phyloP scores from a whole-genome alignment of 75 land plant genomes.

The Larix kaempferi region DNA sequence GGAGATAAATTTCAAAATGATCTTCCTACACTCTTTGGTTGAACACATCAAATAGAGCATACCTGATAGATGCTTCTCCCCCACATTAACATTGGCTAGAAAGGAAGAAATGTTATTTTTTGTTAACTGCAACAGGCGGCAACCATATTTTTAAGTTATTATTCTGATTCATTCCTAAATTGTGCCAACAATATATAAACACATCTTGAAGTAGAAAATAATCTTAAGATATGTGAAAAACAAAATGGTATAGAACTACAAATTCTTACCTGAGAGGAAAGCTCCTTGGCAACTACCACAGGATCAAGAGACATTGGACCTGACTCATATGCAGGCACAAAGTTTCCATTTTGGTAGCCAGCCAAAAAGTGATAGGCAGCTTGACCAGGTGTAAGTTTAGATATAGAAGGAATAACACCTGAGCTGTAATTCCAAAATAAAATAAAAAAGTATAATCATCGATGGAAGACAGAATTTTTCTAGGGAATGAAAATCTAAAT shows the following conservation, averaged over 20 bases:
- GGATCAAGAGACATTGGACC: constrained; percentile 60
- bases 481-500: neutral
- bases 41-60: neutral
- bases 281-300: constrained; percentile 46
- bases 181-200: neutral
- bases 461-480: neutral
- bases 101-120: constrained; percentile 35
- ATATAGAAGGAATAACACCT: constrained; percentile 53
- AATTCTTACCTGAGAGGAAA: constrained; percentile 38
- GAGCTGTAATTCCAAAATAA: constrained; percentile 33
- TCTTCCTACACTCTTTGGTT: too few relatives aligned
- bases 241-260: neutral
- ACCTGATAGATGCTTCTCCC: constrained; percentile 36
- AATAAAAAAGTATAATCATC: neutral
- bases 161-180: neutral
- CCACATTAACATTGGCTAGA: constrained; percentile 44
- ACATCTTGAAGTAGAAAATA: neutral
- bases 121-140: constrained; percentile 32
- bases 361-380: constrained; percentile 70
- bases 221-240: neutral
- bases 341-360: constrained; percentile 65
- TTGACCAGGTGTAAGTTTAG: constrained; percentile 69
- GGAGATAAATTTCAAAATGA: too few relatives aligned
- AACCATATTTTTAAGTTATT: neutral
- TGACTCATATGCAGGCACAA: constrained; percentile 48